These are phyloP conservation scores for Poa pratensis DNA, from an alignment of 176 grass and related monocot genomes.

Conservation along the genomic window DNA sequence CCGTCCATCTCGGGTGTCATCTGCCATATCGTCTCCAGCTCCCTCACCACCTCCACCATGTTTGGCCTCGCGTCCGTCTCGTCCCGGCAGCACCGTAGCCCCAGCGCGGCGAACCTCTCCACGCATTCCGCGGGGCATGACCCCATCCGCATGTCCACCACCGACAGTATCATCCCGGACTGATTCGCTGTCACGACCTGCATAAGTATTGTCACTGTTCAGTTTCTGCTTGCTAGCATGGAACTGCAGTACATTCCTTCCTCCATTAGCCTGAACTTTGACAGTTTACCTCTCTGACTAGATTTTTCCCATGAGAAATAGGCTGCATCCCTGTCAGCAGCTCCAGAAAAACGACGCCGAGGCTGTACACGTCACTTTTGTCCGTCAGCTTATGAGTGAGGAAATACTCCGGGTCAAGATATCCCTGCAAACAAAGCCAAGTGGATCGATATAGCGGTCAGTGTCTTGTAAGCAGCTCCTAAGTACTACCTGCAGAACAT, in stretches of 20 bases:
- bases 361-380: conserved; percentile 82
- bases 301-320: too few relatives aligned
- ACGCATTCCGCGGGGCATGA: conserved; percentile 56
- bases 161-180: too few relatives aligned
- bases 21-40: conserved; percentile 63
- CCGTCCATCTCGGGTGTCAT: conserved; percentile 58
- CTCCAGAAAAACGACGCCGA: too few relatives aligned
- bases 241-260: too few relatives aligned
- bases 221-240: too few relatives aligned
- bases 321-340: too few relatives aligned
- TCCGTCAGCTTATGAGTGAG: conserved; percentile 77
- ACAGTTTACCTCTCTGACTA: too few relatives aligned
- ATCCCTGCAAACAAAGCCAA: conserved; percentile 55
- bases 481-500: background rate
- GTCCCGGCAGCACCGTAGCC: conserved; percentile 61
- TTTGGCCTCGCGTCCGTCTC: conserved; percentile 63
- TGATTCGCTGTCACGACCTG: too few relatives aligned
- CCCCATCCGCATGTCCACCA: conserved; percentile 63
- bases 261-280: too few relatives aligned
- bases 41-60: conserved; percentile 64
- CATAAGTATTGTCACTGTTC: too few relatives aligned
- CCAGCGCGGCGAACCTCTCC: conserved; percentile 59
- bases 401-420: conserved; percentile 89
- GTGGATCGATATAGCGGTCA: background rate
- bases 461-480: too few relatives aligned